Evolutionary conservation across 2,329 filamentous ascomycete genomes (phyloP), one percentile per base, ranked within the genome.

Genomic region (Mycocentrospora acerina): DNA sequence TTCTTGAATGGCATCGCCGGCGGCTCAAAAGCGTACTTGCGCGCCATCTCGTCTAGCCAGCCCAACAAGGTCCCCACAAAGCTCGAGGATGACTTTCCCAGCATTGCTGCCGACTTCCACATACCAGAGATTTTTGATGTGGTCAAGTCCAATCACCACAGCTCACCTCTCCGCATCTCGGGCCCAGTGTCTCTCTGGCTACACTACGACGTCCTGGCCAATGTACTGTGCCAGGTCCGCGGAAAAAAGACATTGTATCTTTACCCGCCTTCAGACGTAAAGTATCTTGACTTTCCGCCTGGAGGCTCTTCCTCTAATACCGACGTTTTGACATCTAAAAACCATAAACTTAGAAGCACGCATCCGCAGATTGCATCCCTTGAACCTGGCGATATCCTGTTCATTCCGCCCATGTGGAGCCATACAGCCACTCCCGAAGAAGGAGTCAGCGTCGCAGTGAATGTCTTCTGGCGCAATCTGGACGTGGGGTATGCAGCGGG

Each of bases 171-270:
- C 16, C 79, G 89, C 14, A 82, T 95, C 43, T 91, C 86, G 4
- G 88, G 88, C 1, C 80, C 80, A 2, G 86, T 91, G 9, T 85
- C 83, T 27, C 87, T 95, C 80, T 95, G 90, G 90, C 74, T 95
- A 22, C 88, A 94, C 66, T 94, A 93, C 70, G 88, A 94, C 68
- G 88, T 93, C 12, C 90, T 94, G 78, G 87, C 88, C 33, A 95
- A 95, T 56, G 75, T 95, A 3, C 84, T 93, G 44, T 89, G 84
- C 56, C 90, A 95, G 60, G 77, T 95, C 35, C 70, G 72, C 25
- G 89, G 90, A 4, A 76, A 77, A 1, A 94, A 93, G 60, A 77
- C 79, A 18, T 74, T 94, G 41, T 67, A 88, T 4, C 74, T 95
- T 2, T 95, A 89, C 61, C 88, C 88, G 1, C 90, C 90, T 0